phyloP scores from a whole-genome alignment of 2,329 filamentous ascomycete genomes.

The Magnaporthales sp. region DNA sequence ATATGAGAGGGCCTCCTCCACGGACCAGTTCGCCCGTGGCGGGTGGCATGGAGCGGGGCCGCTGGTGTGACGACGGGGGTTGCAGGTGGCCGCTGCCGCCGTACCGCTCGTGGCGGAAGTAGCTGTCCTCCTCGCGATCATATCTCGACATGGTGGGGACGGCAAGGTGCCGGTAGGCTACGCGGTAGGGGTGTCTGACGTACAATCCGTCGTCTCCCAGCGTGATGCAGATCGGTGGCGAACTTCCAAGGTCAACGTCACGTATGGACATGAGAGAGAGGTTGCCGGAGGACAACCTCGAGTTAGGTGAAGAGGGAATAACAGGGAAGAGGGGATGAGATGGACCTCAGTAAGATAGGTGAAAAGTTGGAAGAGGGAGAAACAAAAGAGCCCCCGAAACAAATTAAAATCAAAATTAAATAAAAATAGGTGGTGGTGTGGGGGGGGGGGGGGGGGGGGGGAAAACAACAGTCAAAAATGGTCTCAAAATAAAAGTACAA shows the following conservation, averaged over 20 bases:
- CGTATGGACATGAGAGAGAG: neutral
- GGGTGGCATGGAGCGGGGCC: slow-evolving; percentile 19
- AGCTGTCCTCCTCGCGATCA: slow-evolving; percentile 9
- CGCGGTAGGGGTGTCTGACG: neutral
- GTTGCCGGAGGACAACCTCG: neutral
- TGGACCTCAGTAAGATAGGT: neutral
- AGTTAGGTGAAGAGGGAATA: neutral
- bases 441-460: too few relatives aligned
- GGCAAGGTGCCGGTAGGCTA: neutral
- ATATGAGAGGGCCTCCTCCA: neutral
- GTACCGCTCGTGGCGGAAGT: neutral
- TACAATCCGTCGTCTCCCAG: neutral
- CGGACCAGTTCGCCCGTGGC: slow-evolving; percentile 2
- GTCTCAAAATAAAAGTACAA: neutral
- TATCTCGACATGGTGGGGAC: slow-evolving; percentile 14
- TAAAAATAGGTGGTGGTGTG: neutral
- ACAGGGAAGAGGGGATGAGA: neutral
- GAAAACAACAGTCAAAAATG: neutral
- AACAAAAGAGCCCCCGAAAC: neutral
- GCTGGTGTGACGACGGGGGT: slow-evolving; percentile 15
- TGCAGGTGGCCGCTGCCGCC: slow-evolving; percentile 12
- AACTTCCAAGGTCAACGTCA: neutral
- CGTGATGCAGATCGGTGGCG: neutral
- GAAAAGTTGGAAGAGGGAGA: neutral
- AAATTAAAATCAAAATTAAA: neutral